phyloP scores from a whole-genome alignment of 352 stramenopile genomes.

The Phytophthora fragariae region DNA sequence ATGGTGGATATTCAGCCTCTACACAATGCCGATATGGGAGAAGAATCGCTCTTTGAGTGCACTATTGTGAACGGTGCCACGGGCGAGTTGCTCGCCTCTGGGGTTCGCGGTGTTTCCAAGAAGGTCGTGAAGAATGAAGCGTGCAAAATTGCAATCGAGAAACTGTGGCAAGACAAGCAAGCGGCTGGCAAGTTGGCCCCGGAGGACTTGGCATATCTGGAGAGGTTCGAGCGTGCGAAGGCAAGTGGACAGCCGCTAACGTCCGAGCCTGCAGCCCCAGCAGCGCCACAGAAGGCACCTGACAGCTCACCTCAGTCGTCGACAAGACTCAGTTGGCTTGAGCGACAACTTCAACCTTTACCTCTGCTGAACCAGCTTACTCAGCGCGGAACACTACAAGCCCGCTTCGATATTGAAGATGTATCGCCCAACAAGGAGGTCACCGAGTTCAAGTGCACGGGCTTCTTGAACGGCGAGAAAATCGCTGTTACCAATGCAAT shows the following conservation, averaged over 20 bases:
- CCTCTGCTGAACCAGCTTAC: conserved; percentile 66
- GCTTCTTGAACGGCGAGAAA: conserved; percentile 54
- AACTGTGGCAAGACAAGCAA: conserved; percentile 81
- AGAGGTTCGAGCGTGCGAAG: conserved; percentile 45
- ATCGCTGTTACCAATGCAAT: conserved; percentile 48
- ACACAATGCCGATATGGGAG: conserved; percentile 59
- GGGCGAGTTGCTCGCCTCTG: conserved; percentile 46
- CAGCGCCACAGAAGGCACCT: not conserved
- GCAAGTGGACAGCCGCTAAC: conserved; percentile 19
- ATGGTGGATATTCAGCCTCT: conserved; percentile 50
- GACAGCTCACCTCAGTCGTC: conserved; percentile 19
- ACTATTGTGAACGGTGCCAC: conserved; percentile 54
- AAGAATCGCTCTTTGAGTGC: conserved; percentile 71
- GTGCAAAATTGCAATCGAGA: conserved; percentile 70
- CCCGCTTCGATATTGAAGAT: conserved; percentile 61
- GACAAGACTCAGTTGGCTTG: conserved; percentile 47
- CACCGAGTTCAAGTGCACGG: conserved; percentile 63
- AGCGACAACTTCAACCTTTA: conserved; percentile 54
- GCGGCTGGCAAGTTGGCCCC: conserved; percentile 52
- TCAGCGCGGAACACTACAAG: conserved; percentile 48
- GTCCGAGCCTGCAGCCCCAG: not conserved
- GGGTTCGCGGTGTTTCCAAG: conserved; percentile 71
- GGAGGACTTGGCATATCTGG: conserved; percentile 73
- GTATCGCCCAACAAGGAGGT: conserved; percentile 46
- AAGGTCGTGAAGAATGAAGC: conserved; percentile 77